Conservation (phyloP, 192 early-diverging fungal species). For the Coemansia sp. region DNA sequence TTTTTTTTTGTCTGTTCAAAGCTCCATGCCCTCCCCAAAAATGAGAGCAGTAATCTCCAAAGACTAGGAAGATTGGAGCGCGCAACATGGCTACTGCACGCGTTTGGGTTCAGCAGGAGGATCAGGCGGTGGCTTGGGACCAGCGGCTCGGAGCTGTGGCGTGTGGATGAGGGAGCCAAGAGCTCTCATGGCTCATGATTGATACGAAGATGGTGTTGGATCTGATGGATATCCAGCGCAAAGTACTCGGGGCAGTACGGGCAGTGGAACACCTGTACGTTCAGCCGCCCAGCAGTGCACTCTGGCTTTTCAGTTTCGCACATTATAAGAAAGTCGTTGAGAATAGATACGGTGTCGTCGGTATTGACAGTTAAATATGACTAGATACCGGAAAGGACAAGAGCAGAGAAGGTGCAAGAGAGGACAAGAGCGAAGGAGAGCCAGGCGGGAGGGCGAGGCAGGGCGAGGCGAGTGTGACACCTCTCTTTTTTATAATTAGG, state of each 20-base stretch:
- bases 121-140: neutral
- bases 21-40: neutral
- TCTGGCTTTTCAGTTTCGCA: neutral
- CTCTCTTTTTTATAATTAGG: neutral
- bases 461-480: neutral
- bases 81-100: neutral
- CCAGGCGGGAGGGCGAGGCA: neutral
- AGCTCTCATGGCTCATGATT: slow-evolving; percentile 20
- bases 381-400: neutral
- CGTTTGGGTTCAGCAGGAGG: neutral
- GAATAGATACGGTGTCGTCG: neutral
- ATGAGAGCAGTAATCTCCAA: slow-evolving; percentile 3
- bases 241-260: slow-evolving; percentile 48
- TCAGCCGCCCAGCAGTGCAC: slow-evolving; percentile 6
- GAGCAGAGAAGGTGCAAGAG: neutral
- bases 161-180: neutral
- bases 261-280: slow-evolving; percentile 35
- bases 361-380: neutral
- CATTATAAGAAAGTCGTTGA: neutral
- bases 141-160: slow-evolving; percentile 6
- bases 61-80: neutral
- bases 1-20: neutral
- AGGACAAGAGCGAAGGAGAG: neutral
- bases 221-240: slow-evolving; percentile 47
- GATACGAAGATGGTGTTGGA: slow-evolving; percentile 49